Evolutionary conservation across 495 filamentous ascomycete genomes (phyloP), one percentile per base, ranked within the genome.

Genomic region (Penicillium samsonianum): DNA sequence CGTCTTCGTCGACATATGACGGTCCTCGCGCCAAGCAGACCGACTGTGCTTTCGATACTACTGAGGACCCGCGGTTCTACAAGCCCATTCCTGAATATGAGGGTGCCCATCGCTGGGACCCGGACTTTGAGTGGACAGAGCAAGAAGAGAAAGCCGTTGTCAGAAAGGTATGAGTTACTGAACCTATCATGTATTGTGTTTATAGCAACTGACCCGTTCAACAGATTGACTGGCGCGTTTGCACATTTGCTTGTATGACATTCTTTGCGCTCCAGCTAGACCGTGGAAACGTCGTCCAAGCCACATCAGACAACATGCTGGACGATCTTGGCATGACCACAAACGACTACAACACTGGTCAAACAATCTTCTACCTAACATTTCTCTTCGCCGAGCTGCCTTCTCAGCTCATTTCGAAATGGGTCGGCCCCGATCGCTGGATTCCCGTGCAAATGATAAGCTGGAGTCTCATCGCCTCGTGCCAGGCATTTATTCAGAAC

Each of bases 221-320:
- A 14, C 58, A 75, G 81, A 81, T 85, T 51, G 84, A 87, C 51
- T 65, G 70, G 44, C 73, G 79, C 14, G 73, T 91, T 10, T 85
- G 82, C 54, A 74, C 78, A 26, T 85, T 85, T 75, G 84, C 84
- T 5, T 91, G 89, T 60, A 65, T 91, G 25, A 92, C 90, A 71
- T 93, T 94, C 70, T 92, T 93, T 52, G 88, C 88, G 0, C 80
- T 95, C 26, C 89, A 95, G 59, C 75, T 93, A 2, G 90, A 96
- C 64, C 79, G 90, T 42, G 85, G 86, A 20, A 95, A 92, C 69
- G 80, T 91, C 37, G 69, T 78, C 25, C 84, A 91, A 62, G 87
- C 88, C 8, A 72, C 88, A 5, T 86, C 86, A 1, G 89, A 91
- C 67, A 87, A 87, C 66, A 80, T 91, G 73, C 74, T 91, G 12